A percentile compares a stretch with the other conserved stretches of the same genome.
These are phyloP conservation scores for Pseudocohnilembus persalinus DNA, from an alignment of 169 alveolate genomes.

Conservation along the genomic window DNA sequence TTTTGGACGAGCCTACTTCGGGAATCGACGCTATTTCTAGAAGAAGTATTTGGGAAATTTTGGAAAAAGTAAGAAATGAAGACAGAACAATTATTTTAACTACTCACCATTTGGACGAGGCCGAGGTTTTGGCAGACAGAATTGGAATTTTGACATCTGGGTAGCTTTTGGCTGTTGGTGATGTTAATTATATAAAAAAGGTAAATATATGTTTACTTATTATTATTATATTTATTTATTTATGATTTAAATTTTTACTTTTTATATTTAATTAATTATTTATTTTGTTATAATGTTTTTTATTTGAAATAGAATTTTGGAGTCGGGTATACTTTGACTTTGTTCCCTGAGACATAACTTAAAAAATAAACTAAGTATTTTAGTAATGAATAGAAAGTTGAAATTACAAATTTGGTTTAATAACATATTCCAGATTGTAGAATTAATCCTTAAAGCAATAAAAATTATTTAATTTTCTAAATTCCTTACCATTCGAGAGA, in stretches of 20 bases:
- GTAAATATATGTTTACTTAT: too few relatives aligned
- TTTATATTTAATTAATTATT: too few relatives aligned
- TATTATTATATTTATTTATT: too few relatives aligned
- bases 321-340: slow-evolving; percentile 34
- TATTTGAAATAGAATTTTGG: slow-evolving; percentile 43
- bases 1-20: slow-evolving; percentile 91
- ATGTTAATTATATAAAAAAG: slow-evolving; percentile 35
- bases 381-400: slow-evolving; percentile 22
- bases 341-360: slow-evolving; percentile 7
- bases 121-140: slow-evolving; percentile 88
- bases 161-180: slow-evolving; percentile 46
- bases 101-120: slow-evolving; percentile 84
- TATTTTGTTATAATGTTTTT: too few relatives aligned
- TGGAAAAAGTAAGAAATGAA: slow-evolving; percentile 63
- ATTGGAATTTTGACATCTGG: slow-evolving; percentile 83
- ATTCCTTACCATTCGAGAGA: slow-evolving; percentile 17
- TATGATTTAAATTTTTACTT: too few relatives aligned
- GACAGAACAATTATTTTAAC: slow-evolving; percentile 68
- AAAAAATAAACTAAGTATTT: neutral
- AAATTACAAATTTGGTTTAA: slow-evolving; percentile 1
- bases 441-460: slow-evolving; percentile 21
- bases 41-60: slow-evolving; percentile 79
- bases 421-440: slow-evolving; percentile 16
- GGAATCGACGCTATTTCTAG: slow-evolving; percentile 85
- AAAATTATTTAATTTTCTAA: slow-evolving; percentile 12